Base-by-base conservation (phyloP, 805 yeast species). In the Suhomyces xylopsoci region DNA sequence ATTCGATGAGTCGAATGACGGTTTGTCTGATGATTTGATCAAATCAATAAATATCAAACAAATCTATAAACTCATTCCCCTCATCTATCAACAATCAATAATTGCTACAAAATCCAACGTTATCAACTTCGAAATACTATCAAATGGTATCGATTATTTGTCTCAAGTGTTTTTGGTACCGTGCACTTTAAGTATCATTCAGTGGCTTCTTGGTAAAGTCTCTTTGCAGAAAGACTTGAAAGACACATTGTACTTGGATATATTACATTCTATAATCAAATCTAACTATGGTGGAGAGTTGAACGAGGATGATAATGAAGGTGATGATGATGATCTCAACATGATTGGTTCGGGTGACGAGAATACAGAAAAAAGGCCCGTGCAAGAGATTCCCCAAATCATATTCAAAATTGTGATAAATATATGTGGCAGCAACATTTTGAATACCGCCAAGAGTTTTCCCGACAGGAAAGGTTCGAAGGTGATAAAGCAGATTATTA, bases 101-200 rank as follows among this genome's bases (percentile, higher is more conserved):
- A 64, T 77, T 14, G 88, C 96, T 0, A 75, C 82, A 48, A 78
- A 79, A 20, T 67, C 77, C 22, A 82, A 81, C 1, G 68, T 81
- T 12, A 74, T 89, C 3, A 86, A 83, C 57, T 65, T 78, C 8
- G 85, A 84, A 3, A 79, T 83, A 4, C 73, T 90, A 41, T 78
- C 77, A 47, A 88, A 88, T 51, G 97, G 97, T 0, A 73, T 93
- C 34, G 97, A 92, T 62, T 90, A 92, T 62, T 87, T 93, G 58
- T 74, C 88, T 45, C 97, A 92, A 61, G 87, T 90, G 2, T 88
- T 89, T 56, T 73, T 93, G 57, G 74, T 88, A 1, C 65, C 81
- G 60, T 58, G 87, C 78, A 81, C 69, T 70, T 45, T 68, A 22
- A 68, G 69, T 34, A 66, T 73, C 24, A 62, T 73, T 17, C 66